Base-by-base conservation (phyloP, 345 rosid species). In the Erodium maritimum region DNA sequence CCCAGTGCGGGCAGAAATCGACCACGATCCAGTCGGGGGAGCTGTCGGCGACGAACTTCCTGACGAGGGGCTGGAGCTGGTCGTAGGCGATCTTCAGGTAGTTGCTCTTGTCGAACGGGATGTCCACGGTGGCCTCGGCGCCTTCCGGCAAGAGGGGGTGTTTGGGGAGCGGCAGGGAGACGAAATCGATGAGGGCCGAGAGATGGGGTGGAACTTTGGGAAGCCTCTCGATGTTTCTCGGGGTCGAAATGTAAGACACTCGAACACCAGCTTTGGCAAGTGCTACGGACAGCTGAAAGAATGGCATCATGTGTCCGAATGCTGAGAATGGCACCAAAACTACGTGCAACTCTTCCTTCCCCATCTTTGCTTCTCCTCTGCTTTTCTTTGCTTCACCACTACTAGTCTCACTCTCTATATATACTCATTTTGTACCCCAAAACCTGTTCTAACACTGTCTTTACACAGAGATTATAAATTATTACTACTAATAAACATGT, bases 91-190 rank as follows among this genome's bases (percentile, higher is more conserved):
- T 13, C 24, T 70, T 71, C 20, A 75, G 55, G 61, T 55, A 22
- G 5, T 45, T 69, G 0, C 69, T 52, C 21, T 69, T 59, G 5
- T 59, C 65, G 5, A 21, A 19, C 0, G 73, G 70, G 50, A 78
- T 2, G 46, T 78, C 82, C 7, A 67, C 63, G 0, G 77, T 78
- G 33, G 82, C 75, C 63, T 78, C 77, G 14, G 64, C 66, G 0
- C 61, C 71, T 19, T 64, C 23, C 0, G 75, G 75, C 33, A 72
- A 14, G 16, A 21, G 13, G 11, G 52, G 21, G 0, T 34, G 7
- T 6, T 34, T 65, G n/a, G n/a, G n/a, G n/a, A n/a, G n/a, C 23
- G 82, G 79, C 25, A 66, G 33, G 0, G 73, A 63, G 4, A 70
- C 69, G 0, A 67, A 33, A 0, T 60, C 22, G 4, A 70, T 13